A percentile compares a stretch with the other conserved stretches of the same genome.
These are phyloP conservation scores for Lasiosphaeriaceae sp. DNA, from an alignment of 495 filamentous ascomycete genomes.

Conservation along the genomic window DNA sequence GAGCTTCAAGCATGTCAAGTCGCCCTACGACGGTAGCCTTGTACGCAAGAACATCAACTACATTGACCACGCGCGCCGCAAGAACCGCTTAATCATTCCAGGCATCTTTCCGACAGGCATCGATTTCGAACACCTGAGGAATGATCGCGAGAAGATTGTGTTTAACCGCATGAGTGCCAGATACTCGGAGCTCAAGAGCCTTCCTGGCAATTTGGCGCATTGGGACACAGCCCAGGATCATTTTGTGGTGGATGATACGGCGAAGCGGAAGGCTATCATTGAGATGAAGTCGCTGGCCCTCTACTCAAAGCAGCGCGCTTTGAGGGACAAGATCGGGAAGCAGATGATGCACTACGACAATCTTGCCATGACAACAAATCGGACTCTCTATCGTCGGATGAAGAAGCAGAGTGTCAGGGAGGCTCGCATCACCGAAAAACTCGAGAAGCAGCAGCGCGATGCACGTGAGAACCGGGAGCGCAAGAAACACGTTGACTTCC, in stretches of 20 bases:
- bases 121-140: slow-evolving; percentile 72
- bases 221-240: slow-evolving; percentile 76
- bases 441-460: slow-evolving; percentile 97
- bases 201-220: slow-evolving; percentile 75
- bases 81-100: slow-evolving; percentile 71
- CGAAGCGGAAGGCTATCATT: slow-evolving; percentile 86
- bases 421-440: slow-evolving; percentile 93
- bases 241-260: slow-evolving; percentile 69
- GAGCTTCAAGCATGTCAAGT: slow-evolving; percentile 56
- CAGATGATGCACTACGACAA: slow-evolving; percentile 93
- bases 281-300: slow-evolving; percentile 85
- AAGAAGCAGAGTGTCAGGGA: slow-evolving; percentile 97
- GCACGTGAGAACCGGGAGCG: slow-evolving; percentile 90
- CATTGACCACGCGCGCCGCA: slow-evolving; percentile 66
- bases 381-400: slow-evolving; percentile 80
- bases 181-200: slow-evolving; percentile 72
- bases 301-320: slow-evolving; percentile 75
- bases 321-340: slow-evolving; percentile 79
- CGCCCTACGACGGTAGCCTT: slow-evolving; percentile 56
- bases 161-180: slow-evolving; percentile 85
- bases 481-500: slow-evolving; percentile 90
- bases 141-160: slow-evolving; percentile 80
- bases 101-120: slow-evolving; percentile 87
- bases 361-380: slow-evolving; percentile 90
- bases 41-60: slow-evolving; percentile 64